Base-by-base conservation (phyloP, 2,329 filamentous ascomycete species). In the Hypoxylon sp. region DNA sequence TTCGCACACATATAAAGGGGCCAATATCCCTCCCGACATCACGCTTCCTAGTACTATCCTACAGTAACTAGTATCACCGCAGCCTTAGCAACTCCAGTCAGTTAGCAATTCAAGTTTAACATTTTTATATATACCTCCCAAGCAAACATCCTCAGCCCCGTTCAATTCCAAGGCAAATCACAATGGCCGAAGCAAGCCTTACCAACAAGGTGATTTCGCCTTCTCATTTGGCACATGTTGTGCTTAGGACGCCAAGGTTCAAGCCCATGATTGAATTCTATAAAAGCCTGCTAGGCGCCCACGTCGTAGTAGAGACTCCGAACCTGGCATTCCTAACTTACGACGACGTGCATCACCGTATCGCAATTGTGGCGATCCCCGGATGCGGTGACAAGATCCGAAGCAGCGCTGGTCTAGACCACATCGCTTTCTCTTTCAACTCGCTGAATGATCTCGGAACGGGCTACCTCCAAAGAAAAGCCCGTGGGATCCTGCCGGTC, bases 341-440 rank as follows among this genome's bases (percentile, higher is more conserved):
- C 75, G 83, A 85, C 70, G 75, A 82, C 0, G 83, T 84, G 70
- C 83, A 85, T 66, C 83, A 85, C 70, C 82, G 83, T 38, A 75
- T 84, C 30, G 83, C 81, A 13, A 75, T 85, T 38, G n/a, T 77
- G 17, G 56, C 63, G 3, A 36, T 79, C 6, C 78, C 79, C 0
- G 65, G 46, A 2, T 71, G 74, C 2, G 32, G 23, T 1, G 67
- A 73, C 1, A 75, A 76, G 51, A 66, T 70, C 5, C 61, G 49
- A 5, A 67, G 66, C 28, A 72, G 68, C 5, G 72, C 73, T 6
- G 81, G 82, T 1, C 64, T 85, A 1, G 72, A 82, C 48, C 83
- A 85, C 70, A 75, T 83, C 19, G 79, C 82, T 21, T 84, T 84
- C 69, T 75, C 78, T 1, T 83, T 79, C 66, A 51, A 69, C 17